Base-by-base conservation (phyloP, 495 filamentous ascomycete species). In the Astrothelium macrocarpum region DNA sequence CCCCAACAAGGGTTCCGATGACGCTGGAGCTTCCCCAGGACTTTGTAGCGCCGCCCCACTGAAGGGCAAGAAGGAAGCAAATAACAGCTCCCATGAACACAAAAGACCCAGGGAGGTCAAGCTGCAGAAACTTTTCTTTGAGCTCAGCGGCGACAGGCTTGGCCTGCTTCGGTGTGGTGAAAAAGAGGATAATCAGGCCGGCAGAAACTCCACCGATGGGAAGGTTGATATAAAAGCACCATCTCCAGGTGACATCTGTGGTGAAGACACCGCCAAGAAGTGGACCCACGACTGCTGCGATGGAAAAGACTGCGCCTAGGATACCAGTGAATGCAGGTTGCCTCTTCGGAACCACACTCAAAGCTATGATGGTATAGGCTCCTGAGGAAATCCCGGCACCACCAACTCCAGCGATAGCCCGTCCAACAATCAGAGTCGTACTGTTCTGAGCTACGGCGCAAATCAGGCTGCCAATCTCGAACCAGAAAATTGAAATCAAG, bases 151-250 rank as follows among this genome's bases (percentile, higher is more conserved):
- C 53, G 1, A 67, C 64, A 1, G 39, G 59, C 42, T 63, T 73
- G 68, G 34, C 61, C 26, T 29, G 49, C 62, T 31, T 67, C 61
- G 78, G 77, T 1, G 74, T 56, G n/a, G 63, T 60, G 66, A 80
- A 76, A 64, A 77, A 73, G 32, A 82, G 45, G 32, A 78, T 58
- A 18, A 83, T 73, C 14, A 76, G 66, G 20, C 63, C 63, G 1
- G 68, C 74, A 5, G 74, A 66, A 9, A 73, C 39, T 39, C 74
- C 79, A 36, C 81, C 80, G 32, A 82, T 71, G 0, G 81, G 81
- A 1, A 82, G 73, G 59, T 82, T 82, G 65, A 83, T 78, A 62
- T 82, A 82, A 70, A 82, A 83, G 62, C 77, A 80, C 79, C 78
- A 81, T n/a, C 80, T 69, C 79, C 79, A 82, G 16, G 73, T 67